Percentiles rank a stretch among this genome's conserved stretches.
Evolutionary conservation across 345 rosid genomes (phyloP).

Genomic region (Psidium friedrichsthalianum): DNA sequence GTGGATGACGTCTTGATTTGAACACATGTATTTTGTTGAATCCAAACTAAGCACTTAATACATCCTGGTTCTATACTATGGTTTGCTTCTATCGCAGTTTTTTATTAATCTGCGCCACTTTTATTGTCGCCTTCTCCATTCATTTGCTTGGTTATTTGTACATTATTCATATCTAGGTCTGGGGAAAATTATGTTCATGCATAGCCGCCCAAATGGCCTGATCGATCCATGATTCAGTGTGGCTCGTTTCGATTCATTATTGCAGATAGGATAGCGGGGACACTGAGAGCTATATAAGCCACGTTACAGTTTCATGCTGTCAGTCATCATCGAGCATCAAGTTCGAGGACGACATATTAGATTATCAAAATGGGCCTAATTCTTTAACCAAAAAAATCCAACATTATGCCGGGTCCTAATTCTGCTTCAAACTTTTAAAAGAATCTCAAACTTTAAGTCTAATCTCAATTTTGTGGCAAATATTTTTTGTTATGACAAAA

Average conservation of each 20-base stretch:
- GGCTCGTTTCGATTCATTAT: not conserved
- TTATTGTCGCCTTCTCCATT: not conserved
- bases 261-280: not conserved
- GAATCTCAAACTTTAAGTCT: too few species aligned
- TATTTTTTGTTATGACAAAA: too few species aligned
- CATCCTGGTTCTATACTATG: not conserved
- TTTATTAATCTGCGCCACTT: not conserved
- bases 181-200: not conserved
- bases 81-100: not conserved
- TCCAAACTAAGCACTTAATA: not conserved
- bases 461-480: too few species aligned
- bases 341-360: too few species aligned
- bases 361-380: too few species aligned
- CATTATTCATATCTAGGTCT: not conserved
- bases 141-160: not conserved
- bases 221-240: not conserved
- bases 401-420: too few species aligned
- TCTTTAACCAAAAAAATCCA: too few species aligned
- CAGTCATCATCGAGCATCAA: too few species aligned
- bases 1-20: not conserved
- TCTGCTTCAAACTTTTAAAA: too few species aligned
- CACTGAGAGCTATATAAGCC: not conserved
- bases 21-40: rapidly evolving
- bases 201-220: not conserved
- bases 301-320: not conserved